A percentile compares a stretch with the other conserved stretches of the same genome.
phyloP scores from a whole-genome alignment of 768 basidiomycete genomes.

The Kwoniella europaea region DNA sequence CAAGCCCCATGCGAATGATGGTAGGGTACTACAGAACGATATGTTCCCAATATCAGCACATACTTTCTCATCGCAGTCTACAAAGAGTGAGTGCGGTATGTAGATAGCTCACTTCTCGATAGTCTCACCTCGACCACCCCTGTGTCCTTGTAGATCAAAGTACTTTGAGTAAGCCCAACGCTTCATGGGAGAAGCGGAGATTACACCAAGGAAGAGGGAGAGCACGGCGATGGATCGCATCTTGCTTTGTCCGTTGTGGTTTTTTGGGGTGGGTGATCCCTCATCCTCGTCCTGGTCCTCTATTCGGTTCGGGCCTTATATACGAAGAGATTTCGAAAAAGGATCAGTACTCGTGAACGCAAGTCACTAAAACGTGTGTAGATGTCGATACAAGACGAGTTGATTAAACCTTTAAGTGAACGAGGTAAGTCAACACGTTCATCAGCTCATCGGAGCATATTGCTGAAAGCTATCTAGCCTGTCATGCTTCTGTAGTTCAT shows the following conservation, averaged over 20 bases:
- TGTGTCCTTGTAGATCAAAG: slow-evolving; percentile 54
- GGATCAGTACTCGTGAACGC: not conserved
- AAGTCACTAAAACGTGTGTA: not conserved
- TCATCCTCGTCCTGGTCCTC: not conserved
- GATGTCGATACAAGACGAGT: not conserved
- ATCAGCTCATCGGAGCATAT: not conserved
- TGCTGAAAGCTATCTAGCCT: not conserved
- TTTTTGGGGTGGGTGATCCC: not conserved
- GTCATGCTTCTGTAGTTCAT: not conserved
- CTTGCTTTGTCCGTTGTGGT: not conserved
- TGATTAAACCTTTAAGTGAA: no score
- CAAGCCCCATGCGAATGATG: slow-evolving; percentile 78
- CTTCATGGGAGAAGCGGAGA: slow-evolving; percentile 29
- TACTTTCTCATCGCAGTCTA: not conserved
- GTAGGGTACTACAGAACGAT: slow-evolving; percentile 62
- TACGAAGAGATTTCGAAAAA: not conserved
- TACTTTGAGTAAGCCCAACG: slow-evolving; percentile 39
- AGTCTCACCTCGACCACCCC: slow-evolving; percentile 76
- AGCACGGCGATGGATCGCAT: slow-evolving; percentile 18
- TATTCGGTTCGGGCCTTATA: not conserved
- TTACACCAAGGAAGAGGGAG: slow-evolving; percentile 14
- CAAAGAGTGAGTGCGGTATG: no score
- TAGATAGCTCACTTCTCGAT: slow-evolving; percentile 63
- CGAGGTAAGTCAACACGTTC: not conserved
- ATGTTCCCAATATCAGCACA: not conserved